Evolutionary conservation across 2,329 filamentous ascomycete genomes (phyloP).

Genomic region (Penicillium glabrum): DNA sequence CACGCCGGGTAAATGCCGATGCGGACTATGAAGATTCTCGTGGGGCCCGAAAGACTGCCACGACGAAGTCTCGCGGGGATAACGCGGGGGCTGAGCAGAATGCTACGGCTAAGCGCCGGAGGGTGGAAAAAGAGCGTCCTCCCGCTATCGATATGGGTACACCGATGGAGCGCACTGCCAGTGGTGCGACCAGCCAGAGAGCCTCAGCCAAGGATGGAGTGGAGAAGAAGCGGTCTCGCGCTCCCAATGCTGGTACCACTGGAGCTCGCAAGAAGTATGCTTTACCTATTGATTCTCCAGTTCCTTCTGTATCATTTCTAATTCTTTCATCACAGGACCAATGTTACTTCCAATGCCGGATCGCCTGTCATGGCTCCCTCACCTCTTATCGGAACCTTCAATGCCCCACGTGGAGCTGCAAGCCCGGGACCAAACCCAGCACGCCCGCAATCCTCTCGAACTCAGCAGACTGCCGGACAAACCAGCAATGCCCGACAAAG

Average conservation of each 20-base stretch:
- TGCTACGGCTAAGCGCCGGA: conserved; percentile 66
- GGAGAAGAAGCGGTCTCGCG: conserved; percentile 70
- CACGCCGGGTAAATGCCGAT: conserved; percentile 69
- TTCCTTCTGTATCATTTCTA: conserved; percentile 23
- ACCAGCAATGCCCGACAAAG: conserved; percentile 57
- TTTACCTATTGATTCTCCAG: neutral
- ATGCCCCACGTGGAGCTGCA: conserved; percentile 56
- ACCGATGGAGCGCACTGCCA: conserved; percentile 43
- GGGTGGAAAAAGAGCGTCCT: conserved; percentile 65
- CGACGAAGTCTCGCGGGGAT: conserved; percentile 51
- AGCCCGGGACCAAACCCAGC: conserved; percentile 62
- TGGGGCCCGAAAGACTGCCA: conserved; percentile 55
- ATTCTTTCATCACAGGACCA: conserved; percentile 38
- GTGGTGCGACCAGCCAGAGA: conserved; percentile 36
- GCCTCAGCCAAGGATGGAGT: conserved; percentile 61
- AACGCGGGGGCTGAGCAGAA: conserved; percentile 23
- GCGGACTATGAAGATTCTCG: conserved; percentile 73
- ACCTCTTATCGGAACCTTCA: conserved; percentile 67
- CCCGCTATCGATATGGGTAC: conserved; percentile 33
- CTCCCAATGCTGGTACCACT: conserved; percentile 64
- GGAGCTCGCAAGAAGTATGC: conserved; percentile 71
- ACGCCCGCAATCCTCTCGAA: conserved; percentile 67
- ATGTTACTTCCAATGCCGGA: conserved; percentile 53
- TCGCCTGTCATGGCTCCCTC: conserved; percentile 75
- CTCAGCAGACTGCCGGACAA: conserved; percentile 72